A percentile compares a stretch with the other conserved stretches of the same genome.
These are phyloP conservation scores for Aspergillus calidoustus DNA, from an alignment of 2,329 filamentous ascomycete species.

Conservation along the genomic window DNA sequence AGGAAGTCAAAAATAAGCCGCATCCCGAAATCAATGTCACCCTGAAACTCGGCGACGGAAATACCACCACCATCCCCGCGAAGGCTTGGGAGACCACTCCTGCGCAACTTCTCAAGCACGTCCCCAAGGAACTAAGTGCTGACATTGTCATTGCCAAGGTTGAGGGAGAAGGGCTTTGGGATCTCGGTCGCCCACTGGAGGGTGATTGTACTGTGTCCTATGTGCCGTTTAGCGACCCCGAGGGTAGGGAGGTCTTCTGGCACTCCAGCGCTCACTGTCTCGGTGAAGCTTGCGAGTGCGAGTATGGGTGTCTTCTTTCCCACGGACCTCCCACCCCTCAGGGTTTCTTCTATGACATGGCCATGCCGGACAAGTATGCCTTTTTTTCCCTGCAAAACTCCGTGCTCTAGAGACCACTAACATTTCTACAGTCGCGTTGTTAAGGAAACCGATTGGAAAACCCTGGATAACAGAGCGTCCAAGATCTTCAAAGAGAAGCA, in stretches of 20 bases:
- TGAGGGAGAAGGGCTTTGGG: constrained; percentile 83
- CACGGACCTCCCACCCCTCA: constrained; percentile 91
- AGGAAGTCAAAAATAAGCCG: constrained; percentile 65
- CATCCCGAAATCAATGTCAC: constrained; percentile 55
- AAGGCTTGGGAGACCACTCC: constrained; percentile 93
- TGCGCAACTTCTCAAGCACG: constrained; percentile 74
- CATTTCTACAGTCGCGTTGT: constrained; percentile 59
- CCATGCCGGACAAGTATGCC: constrained; percentile 66
- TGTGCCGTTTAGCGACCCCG: constrained; percentile 74
- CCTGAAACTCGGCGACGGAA: constrained; percentile 49
- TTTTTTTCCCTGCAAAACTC: background rate
- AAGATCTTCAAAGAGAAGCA: constrained; percentile 97
- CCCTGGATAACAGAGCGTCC: constrained; percentile 77
- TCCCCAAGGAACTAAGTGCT: constrained; percentile 84
- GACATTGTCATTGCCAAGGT: constrained; percentile 81
- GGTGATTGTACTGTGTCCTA: constrained; percentile 83
- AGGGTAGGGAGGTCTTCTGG: constrained; percentile 96
- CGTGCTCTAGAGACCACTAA: constrained; percentile 26
- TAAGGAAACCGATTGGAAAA: constrained; percentile 78
- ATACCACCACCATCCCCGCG: constrained; percentile 55
- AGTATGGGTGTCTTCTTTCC: constrained; percentile 89
- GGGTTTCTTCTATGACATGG: constrained; percentile 99
- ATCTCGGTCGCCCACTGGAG: constrained; percentile 88
- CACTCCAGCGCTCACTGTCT: constrained; percentile 94
- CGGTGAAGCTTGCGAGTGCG: constrained; percentile 89